Evolutionary conservation across 2,329 filamentous ascomycete genomes (phyloP).

Genomic region (Phyllosticta ampelicida): DNA sequence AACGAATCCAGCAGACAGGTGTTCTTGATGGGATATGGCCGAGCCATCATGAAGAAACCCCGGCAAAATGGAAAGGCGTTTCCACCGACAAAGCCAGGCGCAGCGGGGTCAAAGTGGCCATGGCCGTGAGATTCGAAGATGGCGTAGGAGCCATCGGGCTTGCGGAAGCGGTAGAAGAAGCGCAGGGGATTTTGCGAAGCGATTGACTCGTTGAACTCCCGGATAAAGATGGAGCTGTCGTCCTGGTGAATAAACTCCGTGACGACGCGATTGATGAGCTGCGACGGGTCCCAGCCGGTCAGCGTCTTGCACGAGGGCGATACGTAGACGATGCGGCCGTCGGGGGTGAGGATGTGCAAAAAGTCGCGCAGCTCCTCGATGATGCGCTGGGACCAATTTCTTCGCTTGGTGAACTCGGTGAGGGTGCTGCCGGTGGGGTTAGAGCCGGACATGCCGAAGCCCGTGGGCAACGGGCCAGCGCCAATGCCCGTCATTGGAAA

Average conservation of each 20-base stretch:
- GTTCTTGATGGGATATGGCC: conserved; percentile 83
- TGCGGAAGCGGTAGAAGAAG: conserved; percentile 76
- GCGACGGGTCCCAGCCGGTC: conserved; percentile 62
- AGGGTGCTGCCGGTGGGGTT: conserved; percentile 43
- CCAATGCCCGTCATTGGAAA: conserved; percentile 35
- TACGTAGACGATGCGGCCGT: conserved; percentile 75
- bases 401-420: conserved; percentile 54
- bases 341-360: conserved; percentile 73
- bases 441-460: conserved; percentile 37
- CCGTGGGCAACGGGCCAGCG: conserved; percentile 45
- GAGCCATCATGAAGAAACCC: conserved; percentile 87
- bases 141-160: conserved; percentile 59
- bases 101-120: conserved; percentile 68
- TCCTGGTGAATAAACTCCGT: conserved; percentile 77
- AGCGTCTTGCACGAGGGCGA: conserved; percentile 66
- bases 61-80: conserved; percentile 57
- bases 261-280: conserved; percentile 65
- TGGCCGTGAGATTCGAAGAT: conserved; percentile 92
- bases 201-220: conserved; percentile 84
- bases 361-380: conserved; percentile 86
- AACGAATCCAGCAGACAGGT: conserved; percentile 81
- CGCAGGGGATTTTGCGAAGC: conserved; percentile 67
- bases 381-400: conserved; percentile 79
- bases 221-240: conserved; percentile 70
- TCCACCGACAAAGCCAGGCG: conserved; percentile 47